Conservation (phyloP, 805 yeast genomes). For the Saturnispora diversa region DNA sequence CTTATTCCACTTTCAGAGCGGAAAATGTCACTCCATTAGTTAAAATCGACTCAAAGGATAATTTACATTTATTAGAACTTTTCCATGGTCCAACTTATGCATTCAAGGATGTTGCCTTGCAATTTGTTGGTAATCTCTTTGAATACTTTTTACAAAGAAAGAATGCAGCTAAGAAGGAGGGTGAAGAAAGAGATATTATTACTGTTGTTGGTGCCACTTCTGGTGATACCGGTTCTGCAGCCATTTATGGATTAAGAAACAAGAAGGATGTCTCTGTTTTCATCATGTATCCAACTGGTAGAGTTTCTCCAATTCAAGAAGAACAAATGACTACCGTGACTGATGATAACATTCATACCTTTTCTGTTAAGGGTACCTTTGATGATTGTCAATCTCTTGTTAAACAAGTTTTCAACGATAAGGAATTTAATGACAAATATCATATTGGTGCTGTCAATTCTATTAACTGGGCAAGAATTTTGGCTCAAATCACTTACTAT, state of each 20-base stretch:
- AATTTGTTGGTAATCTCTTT: constrained; percentile 93
- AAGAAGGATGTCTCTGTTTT: constrained; percentile 97
- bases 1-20: constrained; percentile 89
- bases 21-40: constrained; percentile 80
- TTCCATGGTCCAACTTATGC: constrained; percentile 99
- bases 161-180: constrained; percentile 43
- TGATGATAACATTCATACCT: constrained; percentile 87
- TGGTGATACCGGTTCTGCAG: constrained; percentile 99
- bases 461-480: constrained; percentile 97
- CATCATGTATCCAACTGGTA: constrained; percentile 92
- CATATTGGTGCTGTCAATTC: constrained; percentile 98
- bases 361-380: constrained; percentile 91
- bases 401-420: constrained; percentile 85
- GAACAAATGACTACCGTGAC: constrained; percentile 96
- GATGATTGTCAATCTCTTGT: constrained; percentile 98
- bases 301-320: constrained; percentile 96
- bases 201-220: constrained; percentile 99
- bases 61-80: constrained; percentile 74
- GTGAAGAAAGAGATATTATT: constrained; percentile 59
- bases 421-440: constrained; percentile 76
- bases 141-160: constrained; percentile 81
- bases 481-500: constrained; percentile 96
- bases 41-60: constrained; percentile 37
- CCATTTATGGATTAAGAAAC: constrained; percentile 94
- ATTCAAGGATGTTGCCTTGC: constrained; percentile 96